These are phyloP conservation scores for Priceomyces castillae DNA, from an alignment of 805 yeast species.

Conservation along the genomic window DNA sequence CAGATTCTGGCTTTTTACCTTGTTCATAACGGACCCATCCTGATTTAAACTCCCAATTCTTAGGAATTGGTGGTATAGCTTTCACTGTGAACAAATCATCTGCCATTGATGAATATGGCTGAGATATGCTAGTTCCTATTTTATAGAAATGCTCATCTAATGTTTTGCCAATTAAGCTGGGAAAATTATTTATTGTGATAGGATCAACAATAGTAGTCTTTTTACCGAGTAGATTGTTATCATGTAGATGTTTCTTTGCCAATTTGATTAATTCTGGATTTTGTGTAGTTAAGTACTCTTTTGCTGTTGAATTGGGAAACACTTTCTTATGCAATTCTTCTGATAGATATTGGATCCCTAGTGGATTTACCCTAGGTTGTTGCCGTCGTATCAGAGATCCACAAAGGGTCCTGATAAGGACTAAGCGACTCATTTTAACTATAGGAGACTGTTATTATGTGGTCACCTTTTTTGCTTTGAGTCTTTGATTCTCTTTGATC, in stretches of 20 bases:
- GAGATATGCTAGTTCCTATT: constrained; percentile 57
- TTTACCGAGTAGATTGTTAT: constrained; percentile 72
- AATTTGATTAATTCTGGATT: constrained; percentile 41
- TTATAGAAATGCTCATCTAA: constrained; percentile 84
- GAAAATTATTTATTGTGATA: constrained; percentile 55
- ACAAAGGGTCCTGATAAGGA: constrained; percentile 3
- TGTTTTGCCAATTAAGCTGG: constrained; percentile 66
- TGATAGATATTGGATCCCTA: constrained; percentile 79
- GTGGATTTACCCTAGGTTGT: constrained; percentile 62
- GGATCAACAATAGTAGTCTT: constrained; percentile 63
- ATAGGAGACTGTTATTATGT: too few species aligned
- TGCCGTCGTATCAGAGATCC: constrained; percentile 17
- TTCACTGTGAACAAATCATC: constrained; percentile 36
- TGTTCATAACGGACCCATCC: constrained; percentile 83
- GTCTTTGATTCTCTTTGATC: too few species aligned
- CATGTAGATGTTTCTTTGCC: constrained; percentile 57
- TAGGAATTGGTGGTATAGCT: constrained; percentile 40
- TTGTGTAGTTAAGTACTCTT: constrained; percentile 25
- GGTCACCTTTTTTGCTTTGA: too few species aligned
- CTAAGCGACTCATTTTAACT: neutral
- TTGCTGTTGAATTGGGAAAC: constrained; percentile 45
- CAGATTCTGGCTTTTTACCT: constrained; percentile 52
- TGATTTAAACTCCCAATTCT: constrained; percentile 52
- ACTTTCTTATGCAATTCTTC: constrained; percentile 55
- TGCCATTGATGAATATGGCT: constrained; percentile 58